Evolutionary conservation across 2,329 filamentous ascomycete genomes (phyloP), one percentile per base, ranked within the genome.

Genomic region (Pestalotiopsis sp.): DNA sequence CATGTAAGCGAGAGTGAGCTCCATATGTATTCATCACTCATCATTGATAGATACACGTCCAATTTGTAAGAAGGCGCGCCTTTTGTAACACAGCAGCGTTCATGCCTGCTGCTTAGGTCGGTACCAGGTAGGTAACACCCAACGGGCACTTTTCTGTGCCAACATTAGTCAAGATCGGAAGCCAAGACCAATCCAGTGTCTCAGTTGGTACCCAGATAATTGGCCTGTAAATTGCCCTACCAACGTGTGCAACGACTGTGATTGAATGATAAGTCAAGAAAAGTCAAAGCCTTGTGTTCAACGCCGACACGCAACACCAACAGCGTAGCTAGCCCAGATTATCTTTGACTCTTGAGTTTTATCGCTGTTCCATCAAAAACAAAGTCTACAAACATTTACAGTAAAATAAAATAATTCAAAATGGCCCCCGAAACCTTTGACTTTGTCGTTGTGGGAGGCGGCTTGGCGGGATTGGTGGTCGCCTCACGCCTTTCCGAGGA

Each of bases 391-490:
- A 9, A 22, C 14, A 26, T 57, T 22, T 22, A 13, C 20, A 26
- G 2, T 9, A 7, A 11, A 22, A 57, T 2, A 11, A 26, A 11
- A 26, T 17, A 30, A 26, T 61, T 1, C 6, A 7, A 61, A 61
- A 61, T 61, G 30, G 4, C 26, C 1, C 20, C 58, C 5, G 58
- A 61, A 4, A 39, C 3, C 20, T 84, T 81, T 76, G 82, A 85
- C 74, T 85, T 82, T 72, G 74, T 85, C 67, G 77, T 85, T 64
- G 81, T 84, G n/a, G 83, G 84, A 35, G 83, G 83, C n/a, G 83
- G 84, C n/a, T 84, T 83, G 3, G 79, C 83, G 24, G 83, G 84
- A n/a, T 80, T 84, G 66, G 80, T 82, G 1, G 77, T 85, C 66
- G 84, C 83, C 17, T 78, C 77, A 66, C 79, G 83, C 55, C 77